Evolutionary conservation across 2,329 filamentous ascomycete genomes (phyloP).

Genomic region (Elsinoe ampelina): DNA sequence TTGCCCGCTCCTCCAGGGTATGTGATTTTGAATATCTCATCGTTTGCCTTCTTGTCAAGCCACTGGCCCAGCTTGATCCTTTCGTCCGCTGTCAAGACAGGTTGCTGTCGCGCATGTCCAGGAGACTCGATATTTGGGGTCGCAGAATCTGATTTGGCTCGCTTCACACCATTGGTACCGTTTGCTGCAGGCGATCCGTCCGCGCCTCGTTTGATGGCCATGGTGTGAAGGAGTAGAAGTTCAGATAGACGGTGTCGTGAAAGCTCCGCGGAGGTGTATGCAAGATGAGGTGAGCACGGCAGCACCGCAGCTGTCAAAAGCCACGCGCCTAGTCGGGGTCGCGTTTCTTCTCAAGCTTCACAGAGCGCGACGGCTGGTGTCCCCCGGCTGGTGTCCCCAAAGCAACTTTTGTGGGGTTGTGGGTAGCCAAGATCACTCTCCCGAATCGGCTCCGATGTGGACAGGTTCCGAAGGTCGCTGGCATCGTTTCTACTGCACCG

Average conservation of each 20-base stretch:
- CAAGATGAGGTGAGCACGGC: neutral
- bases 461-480: neutral
- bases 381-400: neutral
- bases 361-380: neutral
- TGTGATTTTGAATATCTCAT: conserved; percentile 11
- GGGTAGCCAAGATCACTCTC: neutral
- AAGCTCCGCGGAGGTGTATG: neutral
- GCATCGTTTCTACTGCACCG: neutral
- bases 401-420: neutral
- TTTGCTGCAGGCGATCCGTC: neutral
- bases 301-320: neutral
- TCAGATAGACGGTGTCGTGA: neutral
- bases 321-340: conserved; percentile 1
- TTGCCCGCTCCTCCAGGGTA: conserved; percentile 12
- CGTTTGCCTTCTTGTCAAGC: conserved; percentile 11
- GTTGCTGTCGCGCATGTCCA: neutral
- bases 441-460: neutral
- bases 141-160: neutral
- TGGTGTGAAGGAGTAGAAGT: neutral
- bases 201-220: conserved; percentile 5
- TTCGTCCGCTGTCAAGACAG: neutral
- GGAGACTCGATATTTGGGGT: neutral
- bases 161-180: conserved; percentile 8
- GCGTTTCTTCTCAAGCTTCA: neutral
- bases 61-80: conserved; percentile 7